Percentiles rank a stretch among this genome's conserved stretches.
Evolutionary conservation across 768 basidiomycete species (phyloP).

Genomic region (Collybiopsis confluens): DNA sequence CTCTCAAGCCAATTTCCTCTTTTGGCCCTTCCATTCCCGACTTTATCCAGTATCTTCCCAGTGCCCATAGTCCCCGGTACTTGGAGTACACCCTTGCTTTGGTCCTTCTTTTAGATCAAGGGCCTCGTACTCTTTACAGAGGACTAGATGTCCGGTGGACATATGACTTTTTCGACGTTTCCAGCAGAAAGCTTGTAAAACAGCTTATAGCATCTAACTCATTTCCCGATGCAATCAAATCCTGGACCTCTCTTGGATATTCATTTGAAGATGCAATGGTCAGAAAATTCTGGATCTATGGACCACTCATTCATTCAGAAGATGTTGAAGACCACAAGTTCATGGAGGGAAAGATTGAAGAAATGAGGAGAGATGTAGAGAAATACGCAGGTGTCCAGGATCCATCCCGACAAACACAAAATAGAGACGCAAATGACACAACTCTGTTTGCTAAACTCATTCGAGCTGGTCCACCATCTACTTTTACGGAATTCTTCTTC

Average conservation of each 20-base stretch:
- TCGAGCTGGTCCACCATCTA: not conserved
- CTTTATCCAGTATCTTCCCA: conserved; percentile 2
- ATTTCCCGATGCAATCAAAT: conserved; percentile 7
- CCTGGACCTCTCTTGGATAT: conserved; percentile 6
- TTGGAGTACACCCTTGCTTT: conserved; percentile 7
- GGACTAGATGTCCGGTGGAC: conserved; percentile 7
- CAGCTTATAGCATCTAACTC: not conserved
- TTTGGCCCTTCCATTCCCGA: conserved; percentile 1
- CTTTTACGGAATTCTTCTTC: not conserved
- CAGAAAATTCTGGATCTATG: conserved; percentile 8
- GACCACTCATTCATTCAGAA: not conserved
- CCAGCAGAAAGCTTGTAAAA: conserved; percentile 5
- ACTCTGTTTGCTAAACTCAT: not conserved
- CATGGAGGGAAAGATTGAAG: not conserved
- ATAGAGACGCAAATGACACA: not conserved
- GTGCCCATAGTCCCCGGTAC: conserved; percentile 3
- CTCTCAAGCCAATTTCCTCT: conserved; percentile 9
- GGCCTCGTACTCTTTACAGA: conserved; percentile 5
- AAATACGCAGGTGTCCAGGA: not conserved
- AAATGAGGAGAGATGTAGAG: not conserved
- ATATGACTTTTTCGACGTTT: conserved; percentile 7
- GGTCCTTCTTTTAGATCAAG: conserved; percentile 11
- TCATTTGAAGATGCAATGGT: conserved; percentile 11
- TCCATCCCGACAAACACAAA: not conserved
- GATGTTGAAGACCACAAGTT: not conserved